A percentile compares a stretch with the other conserved stretches of the same genome.
Evolutionary conservation across 208 protist species (phyloP).

Genomic region (Spongospora subterranea): DNA sequence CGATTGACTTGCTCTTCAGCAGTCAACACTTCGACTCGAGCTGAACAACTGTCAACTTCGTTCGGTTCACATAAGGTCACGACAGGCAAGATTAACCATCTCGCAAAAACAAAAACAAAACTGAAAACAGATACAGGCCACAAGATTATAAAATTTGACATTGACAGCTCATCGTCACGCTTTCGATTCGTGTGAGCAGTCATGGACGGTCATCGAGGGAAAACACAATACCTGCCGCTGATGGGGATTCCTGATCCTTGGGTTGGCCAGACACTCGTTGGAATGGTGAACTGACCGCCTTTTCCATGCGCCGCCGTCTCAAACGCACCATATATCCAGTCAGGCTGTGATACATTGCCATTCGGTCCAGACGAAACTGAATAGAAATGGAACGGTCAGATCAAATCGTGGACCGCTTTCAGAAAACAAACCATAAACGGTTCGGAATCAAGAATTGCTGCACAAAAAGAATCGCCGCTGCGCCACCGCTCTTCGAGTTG

Average conservation of each 20-base stretch:
- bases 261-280: neutral
- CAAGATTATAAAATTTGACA: no score
- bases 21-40: neutral
- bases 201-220: no score
- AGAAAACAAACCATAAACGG: constrained; percentile 14
- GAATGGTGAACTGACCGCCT: neutral
- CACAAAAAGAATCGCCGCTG: neutral
- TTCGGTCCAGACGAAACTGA: constrained; percentile 47
- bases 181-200: no score
- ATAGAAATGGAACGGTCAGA: neutral
- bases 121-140: no score
- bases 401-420: neutral
- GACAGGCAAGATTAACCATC: no score
- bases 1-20: no score
- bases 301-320: neutral
- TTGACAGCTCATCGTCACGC: no score
- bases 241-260: no score
- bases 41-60: neutral
- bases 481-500: constrained; percentile 47
- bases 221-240: no score
- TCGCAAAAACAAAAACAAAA: no score
- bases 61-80: no score
- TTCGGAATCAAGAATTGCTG: constrained; percentile 40
- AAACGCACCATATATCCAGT: constrained; percentile 48
- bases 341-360: constrained; percentile 54